These are phyloP conservation scores for Coniella lustricola DNA, from an alignment of 2,329 filamentous ascomycete genomes.

Conservation along the genomic window DNA sequence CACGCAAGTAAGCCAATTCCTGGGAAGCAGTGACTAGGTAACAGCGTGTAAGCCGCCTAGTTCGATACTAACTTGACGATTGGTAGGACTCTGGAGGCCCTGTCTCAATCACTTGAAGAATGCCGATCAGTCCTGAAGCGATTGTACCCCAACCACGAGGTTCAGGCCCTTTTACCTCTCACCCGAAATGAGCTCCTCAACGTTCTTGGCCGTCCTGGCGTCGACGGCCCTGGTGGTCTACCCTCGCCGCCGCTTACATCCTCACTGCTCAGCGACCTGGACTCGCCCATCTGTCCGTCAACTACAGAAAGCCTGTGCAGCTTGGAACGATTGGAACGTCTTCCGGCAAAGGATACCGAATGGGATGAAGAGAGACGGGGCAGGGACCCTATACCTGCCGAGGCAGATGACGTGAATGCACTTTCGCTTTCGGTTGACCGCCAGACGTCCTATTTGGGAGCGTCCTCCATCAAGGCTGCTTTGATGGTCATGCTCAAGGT, in stretches of 20 bases:
- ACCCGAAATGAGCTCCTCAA: constrained; percentile 53
- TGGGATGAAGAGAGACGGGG: constrained; percentile 59
- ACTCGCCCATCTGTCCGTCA: constrained; percentile 42
- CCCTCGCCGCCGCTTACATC: constrained; percentile 48
- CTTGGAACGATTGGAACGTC: constrained; percentile 65
- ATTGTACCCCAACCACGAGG: constrained; percentile 52
- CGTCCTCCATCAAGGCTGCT: constrained; percentile 68
- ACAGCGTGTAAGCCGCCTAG: no score
- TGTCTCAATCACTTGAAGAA: constrained; percentile 59
- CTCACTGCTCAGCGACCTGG: constrained; percentile 39
- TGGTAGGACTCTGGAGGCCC: constrained; percentile 49
- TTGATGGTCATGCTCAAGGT: constrained; percentile 62
- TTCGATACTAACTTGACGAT: constrained; percentile 6
- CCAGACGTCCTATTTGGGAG: constrained; percentile 60
- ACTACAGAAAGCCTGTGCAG: constrained; percentile 40
- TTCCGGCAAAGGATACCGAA: constrained; percentile 56
- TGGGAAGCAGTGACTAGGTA: no score
- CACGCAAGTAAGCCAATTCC: constrained; percentile 56
- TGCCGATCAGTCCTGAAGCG: constrained; percentile 56
- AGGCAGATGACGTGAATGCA: constrained; percentile 66
- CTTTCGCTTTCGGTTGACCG: constrained; percentile 55
- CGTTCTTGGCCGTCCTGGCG: constrained; percentile 42
- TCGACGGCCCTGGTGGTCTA: constrained; percentile 35
- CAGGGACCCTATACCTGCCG: constrained; percentile 49
- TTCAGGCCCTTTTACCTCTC: constrained; percentile 44